Percentiles rank a stretch among this genome's conserved stretches.
These are phyloP conservation scores for Madurella fahalii DNA, from an alignment of 2,329 filamentous ascomycete species.

Conservation along the genomic window DNA sequence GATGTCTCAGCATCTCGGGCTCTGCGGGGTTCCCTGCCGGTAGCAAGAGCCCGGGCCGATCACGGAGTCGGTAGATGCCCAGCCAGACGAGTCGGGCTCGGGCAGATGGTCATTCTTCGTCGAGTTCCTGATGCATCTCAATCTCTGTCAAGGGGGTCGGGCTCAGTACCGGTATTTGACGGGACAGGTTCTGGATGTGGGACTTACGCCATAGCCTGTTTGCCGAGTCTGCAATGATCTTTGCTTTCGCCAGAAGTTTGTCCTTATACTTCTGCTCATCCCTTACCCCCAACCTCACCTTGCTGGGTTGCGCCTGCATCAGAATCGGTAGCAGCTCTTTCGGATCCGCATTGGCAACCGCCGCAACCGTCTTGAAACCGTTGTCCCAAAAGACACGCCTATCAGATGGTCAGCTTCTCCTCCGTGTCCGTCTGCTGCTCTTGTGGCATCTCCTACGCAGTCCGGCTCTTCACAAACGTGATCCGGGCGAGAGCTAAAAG, in stretches of 20 bases:
- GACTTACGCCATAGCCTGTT: constrained; percentile 64
- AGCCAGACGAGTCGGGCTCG: background rate
- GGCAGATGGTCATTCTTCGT: constrained; percentile 34
- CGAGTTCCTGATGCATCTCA: constrained; percentile 49
- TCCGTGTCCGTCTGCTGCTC: background rate
- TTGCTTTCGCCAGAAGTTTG: constrained; percentile 63
- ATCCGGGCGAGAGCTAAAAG: constrained; percentile 67
- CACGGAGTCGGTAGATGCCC: background rate
- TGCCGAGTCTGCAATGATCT: constrained; percentile 64
- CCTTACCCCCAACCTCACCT: constrained; percentile 51
- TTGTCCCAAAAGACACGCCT: constrained; percentile 68
- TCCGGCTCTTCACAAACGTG: constrained; percentile 72
- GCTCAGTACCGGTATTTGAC: background rate
- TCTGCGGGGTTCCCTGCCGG: background rate
- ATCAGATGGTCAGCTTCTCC: background rate
- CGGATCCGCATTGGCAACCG: constrained; percentile 65
- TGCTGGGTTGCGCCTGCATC: constrained; percentile 68
- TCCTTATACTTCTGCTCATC: constrained; percentile 58
- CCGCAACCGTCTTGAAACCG: constrained; percentile 64
- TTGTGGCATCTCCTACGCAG: constrained; percentile 46
- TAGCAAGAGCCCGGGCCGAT: background rate
- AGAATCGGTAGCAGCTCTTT: constrained; percentile 67
- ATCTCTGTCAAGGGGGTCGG: constrained; percentile 35
- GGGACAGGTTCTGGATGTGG: background rate
- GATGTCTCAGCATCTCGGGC: background rate